phyloP scores from a whole-genome alignment of 1,139 yeast species.

The Debaryomycetaceae sp. region DNA sequence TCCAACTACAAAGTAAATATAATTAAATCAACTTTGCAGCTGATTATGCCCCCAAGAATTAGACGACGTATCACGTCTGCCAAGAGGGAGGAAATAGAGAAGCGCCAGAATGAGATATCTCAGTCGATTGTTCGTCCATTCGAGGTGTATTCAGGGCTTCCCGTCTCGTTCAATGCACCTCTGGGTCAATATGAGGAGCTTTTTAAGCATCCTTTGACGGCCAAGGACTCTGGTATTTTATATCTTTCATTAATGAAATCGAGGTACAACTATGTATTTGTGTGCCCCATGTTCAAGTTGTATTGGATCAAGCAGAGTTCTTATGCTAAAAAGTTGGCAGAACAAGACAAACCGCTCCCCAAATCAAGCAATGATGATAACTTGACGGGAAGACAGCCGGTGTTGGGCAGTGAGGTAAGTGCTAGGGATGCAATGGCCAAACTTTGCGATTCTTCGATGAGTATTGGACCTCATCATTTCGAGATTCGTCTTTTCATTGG shows the following conservation, averaged over 20 bases:
- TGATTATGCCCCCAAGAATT: slow-evolving; percentile 41
- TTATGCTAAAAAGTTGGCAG: slow-evolving; percentile 40
- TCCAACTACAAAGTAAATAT: neutral
- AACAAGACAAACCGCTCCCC: slow-evolving; percentile 29
- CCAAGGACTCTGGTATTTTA: slow-evolving; percentile 69
- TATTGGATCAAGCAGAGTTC: slow-evolving; percentile 72
- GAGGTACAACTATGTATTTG: slow-evolving; percentile 66
- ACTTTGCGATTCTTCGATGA: slow-evolving; percentile 69
- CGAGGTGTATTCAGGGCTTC: slow-evolving; percentile 65
- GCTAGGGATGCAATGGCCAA: slow-evolving; percentile 88
- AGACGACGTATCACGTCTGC: slow-evolving; percentile 48
- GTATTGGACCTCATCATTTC: slow-evolving; percentile 80
- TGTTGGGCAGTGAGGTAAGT: slow-evolving; percentile 45
- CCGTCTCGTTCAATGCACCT: slow-evolving; percentile 60
- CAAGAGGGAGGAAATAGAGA: slow-evolving; percentile 45
- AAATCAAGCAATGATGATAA: slow-evolving; percentile 22
- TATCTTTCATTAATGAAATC: slow-evolving; percentile 74
- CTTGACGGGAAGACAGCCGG: slow-evolving; percentile 32
- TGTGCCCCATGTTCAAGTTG: slow-evolving; percentile 67
- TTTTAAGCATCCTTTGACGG: slow-evolving; percentile 62
- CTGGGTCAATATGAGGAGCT: slow-evolving; percentile 45
- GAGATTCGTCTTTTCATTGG: slow-evolving; percentile 75
- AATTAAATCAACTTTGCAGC: neutral
- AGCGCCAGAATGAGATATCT: slow-evolving; percentile 42
- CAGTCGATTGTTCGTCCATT: slow-evolving; percentile 57